Conservation (phyloP, 352 stramenopile genomes). For the Phytophthora kernoviae region DNA sequence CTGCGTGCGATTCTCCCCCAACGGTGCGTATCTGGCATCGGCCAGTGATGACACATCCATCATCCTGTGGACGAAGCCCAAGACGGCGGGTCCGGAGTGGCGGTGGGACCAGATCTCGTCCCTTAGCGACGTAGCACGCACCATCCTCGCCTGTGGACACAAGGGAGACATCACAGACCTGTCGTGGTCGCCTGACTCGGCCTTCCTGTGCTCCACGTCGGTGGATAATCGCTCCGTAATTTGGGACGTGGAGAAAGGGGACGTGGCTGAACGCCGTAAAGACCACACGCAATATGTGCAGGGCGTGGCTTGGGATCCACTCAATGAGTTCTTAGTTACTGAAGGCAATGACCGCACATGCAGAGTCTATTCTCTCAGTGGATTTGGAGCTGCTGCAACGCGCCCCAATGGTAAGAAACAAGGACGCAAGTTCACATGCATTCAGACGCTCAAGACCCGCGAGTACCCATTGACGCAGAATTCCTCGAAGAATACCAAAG, state of each 20-base stretch:
- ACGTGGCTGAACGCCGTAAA: slow-evolving; percentile 83
- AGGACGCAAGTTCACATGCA: slow-evolving; percentile 70
- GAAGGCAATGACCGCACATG: slow-evolving; percentile 95
- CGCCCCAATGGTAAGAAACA: slow-evolving; percentile 67
- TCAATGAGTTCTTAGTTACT: slow-evolving; percentile 94
- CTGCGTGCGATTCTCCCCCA: slow-evolving; percentile 91
- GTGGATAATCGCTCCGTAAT: slow-evolving; percentile 93
- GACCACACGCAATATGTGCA: slow-evolving; percentile 97
- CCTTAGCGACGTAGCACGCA: slow-evolving; percentile 81
- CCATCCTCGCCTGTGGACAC: slow-evolving; percentile 77
- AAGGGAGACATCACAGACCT: slow-evolving; percentile 93
- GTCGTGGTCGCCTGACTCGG: slow-evolving; percentile 91
- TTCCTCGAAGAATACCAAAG: slow-evolving; percentile 7
- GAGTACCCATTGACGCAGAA: slow-evolving; percentile 41
- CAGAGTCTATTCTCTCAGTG: slow-evolving; percentile 89
- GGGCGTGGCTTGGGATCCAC: slow-evolving; percentile 95
- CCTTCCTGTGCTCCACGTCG: slow-evolving; percentile 90
- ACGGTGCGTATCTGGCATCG: slow-evolving; percentile 84
- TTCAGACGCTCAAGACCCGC: slow-evolving; percentile 81
- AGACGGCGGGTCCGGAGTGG: slow-evolving; percentile 72
- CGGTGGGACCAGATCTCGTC: slow-evolving; percentile 79
- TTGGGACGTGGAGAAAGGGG: slow-evolving; percentile 81
- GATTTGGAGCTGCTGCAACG: slow-evolving; percentile 53
- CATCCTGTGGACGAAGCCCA: slow-evolving; percentile 83
- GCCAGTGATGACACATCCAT: slow-evolving; percentile 91